phyloP scores from a whole-genome alignment of 2,329 filamentous ascomycete genomes.

The Cytospora leucostoma region DNA sequence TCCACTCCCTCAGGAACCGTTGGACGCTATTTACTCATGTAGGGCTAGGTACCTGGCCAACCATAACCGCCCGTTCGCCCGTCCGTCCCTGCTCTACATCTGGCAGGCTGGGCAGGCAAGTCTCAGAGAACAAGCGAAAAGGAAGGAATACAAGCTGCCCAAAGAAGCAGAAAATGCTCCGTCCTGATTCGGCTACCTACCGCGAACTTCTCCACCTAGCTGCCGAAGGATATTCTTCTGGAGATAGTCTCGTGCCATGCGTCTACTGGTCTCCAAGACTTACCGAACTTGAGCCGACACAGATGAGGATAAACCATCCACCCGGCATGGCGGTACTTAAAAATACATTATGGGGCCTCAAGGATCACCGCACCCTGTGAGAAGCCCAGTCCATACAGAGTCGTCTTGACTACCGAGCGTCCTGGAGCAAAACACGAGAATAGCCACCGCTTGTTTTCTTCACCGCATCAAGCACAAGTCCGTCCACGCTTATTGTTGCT shows the following conservation, averaged over 20 bases:
- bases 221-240: neutral
- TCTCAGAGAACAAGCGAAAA: neutral
- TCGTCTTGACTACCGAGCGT: neutral
- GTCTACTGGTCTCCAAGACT: neutral
- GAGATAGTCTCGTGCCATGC: neutral
- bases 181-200: conserved; percentile 13
- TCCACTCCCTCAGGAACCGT: neutral
- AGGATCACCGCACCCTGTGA: neutral
- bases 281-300: conserved; percentile 7
- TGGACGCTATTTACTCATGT: neutral
- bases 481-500: neutral
- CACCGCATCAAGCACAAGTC: conserved; percentile 10
- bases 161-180: conserved; percentile 7
- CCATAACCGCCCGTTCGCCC: conserved; percentile 12
- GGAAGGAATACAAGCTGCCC: conserved; percentile 14
- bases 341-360: neutral
- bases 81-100: no score
- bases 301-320: neutral
- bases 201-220: conserved; percentile 1
- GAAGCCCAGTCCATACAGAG: neutral
- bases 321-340: conserved; percentile 18
- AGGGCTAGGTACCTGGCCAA: conserved; percentile 12
- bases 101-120: conserved; percentile 8
- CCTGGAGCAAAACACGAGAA: neutral
- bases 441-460: conserved; percentile 13